These are phyloP conservation scores for Sugiyamaella grinbergsii DNA, from an alignment of 1,139 yeast genomes.

Conservation along the genomic window DNA sequence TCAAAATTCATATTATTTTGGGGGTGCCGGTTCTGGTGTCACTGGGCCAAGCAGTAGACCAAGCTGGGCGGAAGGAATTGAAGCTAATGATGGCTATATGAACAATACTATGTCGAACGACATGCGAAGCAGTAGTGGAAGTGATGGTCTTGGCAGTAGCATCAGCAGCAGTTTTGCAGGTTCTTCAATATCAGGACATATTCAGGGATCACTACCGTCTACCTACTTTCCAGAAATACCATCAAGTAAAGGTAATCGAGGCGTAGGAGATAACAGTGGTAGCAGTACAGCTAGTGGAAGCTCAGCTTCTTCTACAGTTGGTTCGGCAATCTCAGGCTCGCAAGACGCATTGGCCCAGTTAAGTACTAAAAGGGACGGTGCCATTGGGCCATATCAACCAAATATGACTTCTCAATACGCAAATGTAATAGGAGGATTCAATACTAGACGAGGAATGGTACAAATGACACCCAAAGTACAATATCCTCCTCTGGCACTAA, in stretches of 20 bases:
- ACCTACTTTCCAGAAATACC: neutral
- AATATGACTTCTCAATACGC: neutral
- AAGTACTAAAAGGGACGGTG: constrained; percentile 1
- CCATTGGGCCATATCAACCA: neutral
- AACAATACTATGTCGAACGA: neutral
- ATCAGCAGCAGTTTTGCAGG: neutral
- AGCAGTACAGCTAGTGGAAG: neutral
- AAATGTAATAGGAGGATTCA: neutral
- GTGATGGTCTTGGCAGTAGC: neutral
- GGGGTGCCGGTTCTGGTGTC: neutral
- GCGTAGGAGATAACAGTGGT: neutral
- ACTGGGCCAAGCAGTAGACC: neutral
- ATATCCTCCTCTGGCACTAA: constrained; percentile 11
- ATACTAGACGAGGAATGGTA: constrained; percentile 3
- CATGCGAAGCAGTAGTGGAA: neutral
- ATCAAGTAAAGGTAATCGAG: neutral
- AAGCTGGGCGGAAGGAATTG: constrained; percentile 12
- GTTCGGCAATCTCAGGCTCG: neutral
- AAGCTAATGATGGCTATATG: neutral
- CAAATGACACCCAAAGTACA: neutral
- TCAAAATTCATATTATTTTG: neutral
- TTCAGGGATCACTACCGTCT: neutral
- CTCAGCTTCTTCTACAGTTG: neutral
- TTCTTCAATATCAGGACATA: too few species aligned
- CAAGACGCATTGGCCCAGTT: neutral